Base-by-base conservation (phyloP, 2,329 filamentous ascomycete genomes). In the Aspergillus caelatus region DNA sequence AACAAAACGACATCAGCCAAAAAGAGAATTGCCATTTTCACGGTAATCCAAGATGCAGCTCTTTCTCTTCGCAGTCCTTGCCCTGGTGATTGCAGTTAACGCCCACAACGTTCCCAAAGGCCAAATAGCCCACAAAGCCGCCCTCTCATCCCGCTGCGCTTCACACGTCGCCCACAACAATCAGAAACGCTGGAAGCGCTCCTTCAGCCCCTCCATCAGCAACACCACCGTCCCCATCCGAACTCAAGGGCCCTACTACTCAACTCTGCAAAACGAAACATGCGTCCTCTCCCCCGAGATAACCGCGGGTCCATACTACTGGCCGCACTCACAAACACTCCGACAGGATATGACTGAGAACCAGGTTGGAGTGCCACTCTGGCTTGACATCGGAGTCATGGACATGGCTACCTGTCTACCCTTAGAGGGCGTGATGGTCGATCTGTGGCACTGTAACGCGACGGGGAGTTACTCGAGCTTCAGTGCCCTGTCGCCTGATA, bases 371-470 rank as follows among this genome's bases (percentile, higher is more conserved):
- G 71, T 82, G 7, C 78, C 78, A 0, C 65, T 82, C 43, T 77
- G 77, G 66, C 65, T 82, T 14, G 80, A 82, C 48, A 52, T 81
- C 2, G 76, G 79, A 39, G 78, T 81, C 52, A 68, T 82, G 48
- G 78, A 82, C 66, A 74, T 81, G 60, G 72, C 72, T 14, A 80
- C 78, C 11, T 82, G 80, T 70, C 70, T 76, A 62, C 74, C 79
- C 4, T 68, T 76, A 0, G 68, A 71, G 1, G 68, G 72, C 19
- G 72, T 77, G 9, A 64, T 78, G 19, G 68, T 81, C 58, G 79
- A 81, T 63, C 73, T 81, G 39, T 82, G 80, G 80, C 74, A 78
- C 54, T 80, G 78, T 72, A 81, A 82, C 65, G 73, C 78, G 28
- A 81, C 77, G 0, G 80, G 80, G 10, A 71, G 68, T 8, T 82